phyloP scores from a whole-genome alignment of 2,329 filamentous ascomycete genomes.

The Botrytis sinoallii region DNA sequence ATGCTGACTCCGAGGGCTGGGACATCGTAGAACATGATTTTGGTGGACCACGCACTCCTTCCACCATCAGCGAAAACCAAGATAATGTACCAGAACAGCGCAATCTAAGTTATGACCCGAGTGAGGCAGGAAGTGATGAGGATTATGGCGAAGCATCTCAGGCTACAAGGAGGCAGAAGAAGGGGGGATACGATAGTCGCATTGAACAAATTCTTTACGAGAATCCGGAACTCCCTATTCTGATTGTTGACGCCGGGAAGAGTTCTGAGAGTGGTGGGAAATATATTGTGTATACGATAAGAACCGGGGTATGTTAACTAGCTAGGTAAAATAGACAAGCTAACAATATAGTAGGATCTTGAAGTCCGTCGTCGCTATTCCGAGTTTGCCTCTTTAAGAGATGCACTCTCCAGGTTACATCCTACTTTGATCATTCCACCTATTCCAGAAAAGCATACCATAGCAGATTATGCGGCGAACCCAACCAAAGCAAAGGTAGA shows the following conservation, averaged over 20 bases:
- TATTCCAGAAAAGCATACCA: constrained; percentile 97
- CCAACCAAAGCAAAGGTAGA: constrained; percentile 98
- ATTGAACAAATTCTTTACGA: constrained; percentile 98
- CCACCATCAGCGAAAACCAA: constrained; percentile 64
- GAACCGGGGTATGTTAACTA: constrained; percentile 68
- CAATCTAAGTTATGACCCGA: constrained; percentile 38
- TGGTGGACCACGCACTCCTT: constrained; percentile 45
- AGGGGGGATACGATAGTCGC: constrained; percentile 87
- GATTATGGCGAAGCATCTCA: constrained; percentile 44
- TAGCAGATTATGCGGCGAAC: constrained; percentile 97
- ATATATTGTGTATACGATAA: constrained; percentile 96
- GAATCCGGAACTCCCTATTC: constrained; percentile 81
- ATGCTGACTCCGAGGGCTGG: constrained; percentile 46
- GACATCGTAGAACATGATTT: constrained; percentile 52
- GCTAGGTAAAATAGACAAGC: constrained; percentile 12
- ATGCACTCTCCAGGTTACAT: constrained; percentile 85
- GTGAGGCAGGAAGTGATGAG: constrained; percentile 49
- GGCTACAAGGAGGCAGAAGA: constrained; percentile 61
- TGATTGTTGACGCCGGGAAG: constrained; percentile 95
- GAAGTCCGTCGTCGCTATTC: constrained; percentile 95
- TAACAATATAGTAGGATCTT: constrained; percentile 63
- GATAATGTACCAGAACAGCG: constrained; percentile 26
- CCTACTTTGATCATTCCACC: constrained; percentile 94
- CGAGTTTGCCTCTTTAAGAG: constrained; percentile 87
- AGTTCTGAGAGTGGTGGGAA: constrained; percentile 86